Evolutionary conservation across 1,139 yeast species (phyloP).

Genomic region (Taiozyma onychis): DNA sequence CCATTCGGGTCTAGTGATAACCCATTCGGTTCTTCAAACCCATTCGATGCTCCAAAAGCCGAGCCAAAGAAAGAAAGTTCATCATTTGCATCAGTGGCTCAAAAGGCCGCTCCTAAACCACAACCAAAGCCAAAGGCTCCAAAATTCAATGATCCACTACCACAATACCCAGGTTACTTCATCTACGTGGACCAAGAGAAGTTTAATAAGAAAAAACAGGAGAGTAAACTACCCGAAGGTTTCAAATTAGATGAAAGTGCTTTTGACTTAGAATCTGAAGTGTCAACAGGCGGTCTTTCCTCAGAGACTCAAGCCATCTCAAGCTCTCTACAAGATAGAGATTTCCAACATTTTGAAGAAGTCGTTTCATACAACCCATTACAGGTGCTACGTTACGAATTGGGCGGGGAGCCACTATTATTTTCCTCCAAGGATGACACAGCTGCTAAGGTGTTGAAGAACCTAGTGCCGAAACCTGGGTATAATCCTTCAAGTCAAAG

Average conservation of each 20-base stretch:
- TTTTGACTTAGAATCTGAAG: slow-evolving; percentile 34
- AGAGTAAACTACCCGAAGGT: slow-evolving; percentile 37
- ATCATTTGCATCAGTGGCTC: slow-evolving; percentile 19
- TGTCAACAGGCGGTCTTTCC: slow-evolving; percentile 20
- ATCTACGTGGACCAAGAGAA: slow-evolving; percentile 66
- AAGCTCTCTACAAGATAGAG: slow-evolving; percentile 51
- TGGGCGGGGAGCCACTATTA: slow-evolving; percentile 67
- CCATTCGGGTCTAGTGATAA: slow-evolving; percentile 26
- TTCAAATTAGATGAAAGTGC: slow-evolving; percentile 29
- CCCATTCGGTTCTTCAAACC: slow-evolving; percentile 26
- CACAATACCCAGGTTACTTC: slow-evolving; percentile 57
- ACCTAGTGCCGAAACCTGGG: slow-evolving; percentile 43
- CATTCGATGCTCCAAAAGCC: slow-evolving; percentile 26
- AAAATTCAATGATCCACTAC: slow-evolving; percentile 27
- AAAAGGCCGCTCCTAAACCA: slow-evolving; percentile 19
- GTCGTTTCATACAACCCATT: slow-evolving; percentile 74
- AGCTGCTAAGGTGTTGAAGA: slow-evolving; percentile 24
- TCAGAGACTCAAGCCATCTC: slow-evolving; percentile 39
- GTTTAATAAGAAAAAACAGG: slow-evolving; percentile 33
- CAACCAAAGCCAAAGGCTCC: slow-evolving; percentile 19
- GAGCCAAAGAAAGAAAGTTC: slow-evolving; percentile 12
- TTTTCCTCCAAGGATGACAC: slow-evolving; percentile 52
- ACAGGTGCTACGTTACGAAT: slow-evolving; percentile 80
- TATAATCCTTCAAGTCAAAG: slow-evolving; percentile 59
- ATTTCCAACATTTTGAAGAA: slow-evolving; percentile 72